phyloP scores from a whole-genome alignment of 2,329 filamentous ascomycete species.

The Biscogniauxia mediterranea region DNA sequence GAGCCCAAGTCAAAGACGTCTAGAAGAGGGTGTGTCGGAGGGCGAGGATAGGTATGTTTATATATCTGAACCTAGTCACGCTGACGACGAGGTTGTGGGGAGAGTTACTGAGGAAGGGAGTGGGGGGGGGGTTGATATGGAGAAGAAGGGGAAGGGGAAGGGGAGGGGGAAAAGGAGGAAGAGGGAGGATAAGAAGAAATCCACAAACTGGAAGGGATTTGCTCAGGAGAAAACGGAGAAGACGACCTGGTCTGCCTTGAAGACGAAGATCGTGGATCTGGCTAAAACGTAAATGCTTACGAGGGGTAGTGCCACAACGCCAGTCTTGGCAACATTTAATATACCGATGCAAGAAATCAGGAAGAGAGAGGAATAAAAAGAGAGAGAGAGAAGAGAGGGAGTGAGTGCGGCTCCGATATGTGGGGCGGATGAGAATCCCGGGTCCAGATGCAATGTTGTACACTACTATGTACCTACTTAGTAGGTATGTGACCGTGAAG shows the following conservation, averaged over 20 bases:
- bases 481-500: no score
- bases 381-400: constrained; percentile 3
- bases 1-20: background rate
- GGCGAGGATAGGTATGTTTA: background rate
- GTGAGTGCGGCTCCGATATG: constrained; percentile 3
- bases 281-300: constrained; percentile 17
- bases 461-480: no score
- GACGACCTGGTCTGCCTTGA: constrained; percentile 12
- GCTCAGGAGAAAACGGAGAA: constrained; percentile 5
- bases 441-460: background rate
- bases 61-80: background rate
- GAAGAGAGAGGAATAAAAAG: constrained; percentile 1
- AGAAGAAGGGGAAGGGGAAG: background rate
- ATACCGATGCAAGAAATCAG: background rate
- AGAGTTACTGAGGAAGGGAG: background rate
- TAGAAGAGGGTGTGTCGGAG: background rate
- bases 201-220: constrained; percentile 2
- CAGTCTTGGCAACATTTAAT: constrained; percentile 6
- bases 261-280: constrained; percentile 23
- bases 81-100: background rate
- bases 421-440: background rate
- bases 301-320: constrained; percentile 5
- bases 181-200: constrained; percentile 6
- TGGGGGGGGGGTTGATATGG: background rate
- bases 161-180: constrained; percentile 6